A percentile compares a stretch with the other conserved stretches of the same genome.
These are phyloP conservation scores for Ramalina intermedia DNA, from an alignment of 495 filamentous ascomycete species.

Conservation along the genomic window DNA sequence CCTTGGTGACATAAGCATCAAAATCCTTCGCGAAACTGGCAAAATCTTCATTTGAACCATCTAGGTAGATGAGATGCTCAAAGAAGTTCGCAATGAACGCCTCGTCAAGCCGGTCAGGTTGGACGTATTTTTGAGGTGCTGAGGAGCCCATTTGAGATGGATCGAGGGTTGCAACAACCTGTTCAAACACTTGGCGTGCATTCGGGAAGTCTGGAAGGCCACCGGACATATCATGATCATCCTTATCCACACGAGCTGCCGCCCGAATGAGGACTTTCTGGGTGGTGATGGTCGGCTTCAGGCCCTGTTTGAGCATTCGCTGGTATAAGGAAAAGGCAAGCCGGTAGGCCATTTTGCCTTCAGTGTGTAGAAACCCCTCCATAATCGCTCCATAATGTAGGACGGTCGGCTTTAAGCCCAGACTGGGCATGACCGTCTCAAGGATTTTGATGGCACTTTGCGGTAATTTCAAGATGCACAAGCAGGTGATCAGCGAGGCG, in stretches of 20 bases:
- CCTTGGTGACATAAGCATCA: slow-evolving; percentile 29
- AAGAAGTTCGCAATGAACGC: slow-evolving; percentile 35
- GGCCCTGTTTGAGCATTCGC: slow-evolving; percentile 33
- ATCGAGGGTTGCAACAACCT: slow-evolving; percentile 20
- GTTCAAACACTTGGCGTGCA: slow-evolving; percentile 17
- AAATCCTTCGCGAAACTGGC: slow-evolving; percentile 41
- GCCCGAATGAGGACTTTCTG: slow-evolving; percentile 33
- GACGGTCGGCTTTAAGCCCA: slow-evolving; percentile 41
- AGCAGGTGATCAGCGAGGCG: slow-evolving; percentile 54
- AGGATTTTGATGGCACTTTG: slow-evolving; percentile 55
- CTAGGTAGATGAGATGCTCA: slow-evolving; percentile 45
- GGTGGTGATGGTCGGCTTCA: slow-evolving; percentile 31
- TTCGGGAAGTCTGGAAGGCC: slow-evolving; percentile 4
- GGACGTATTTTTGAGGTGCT: slow-evolving; percentile 16
- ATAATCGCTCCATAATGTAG: slow-evolving; percentile 70
- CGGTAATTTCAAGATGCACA: slow-evolving; percentile 44
- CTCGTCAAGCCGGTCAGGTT: slow-evolving; percentile 16
- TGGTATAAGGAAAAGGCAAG: slow-evolving; percentile 39
- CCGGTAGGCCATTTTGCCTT: slow-evolving; percentile 22
- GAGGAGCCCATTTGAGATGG: slow-evolving; percentile 17
- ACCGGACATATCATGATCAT: slow-evolving; percentile 13
- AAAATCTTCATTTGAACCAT: slow-evolving; percentile 42
- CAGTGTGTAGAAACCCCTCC: slow-evolving; percentile 41
- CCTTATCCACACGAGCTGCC: slow-evolving; percentile 19
- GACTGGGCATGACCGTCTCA: slow-evolving; percentile 38